Conservation (phyloP, 1,284 basidiomycete species). For the Puccinia hordei region DNA sequence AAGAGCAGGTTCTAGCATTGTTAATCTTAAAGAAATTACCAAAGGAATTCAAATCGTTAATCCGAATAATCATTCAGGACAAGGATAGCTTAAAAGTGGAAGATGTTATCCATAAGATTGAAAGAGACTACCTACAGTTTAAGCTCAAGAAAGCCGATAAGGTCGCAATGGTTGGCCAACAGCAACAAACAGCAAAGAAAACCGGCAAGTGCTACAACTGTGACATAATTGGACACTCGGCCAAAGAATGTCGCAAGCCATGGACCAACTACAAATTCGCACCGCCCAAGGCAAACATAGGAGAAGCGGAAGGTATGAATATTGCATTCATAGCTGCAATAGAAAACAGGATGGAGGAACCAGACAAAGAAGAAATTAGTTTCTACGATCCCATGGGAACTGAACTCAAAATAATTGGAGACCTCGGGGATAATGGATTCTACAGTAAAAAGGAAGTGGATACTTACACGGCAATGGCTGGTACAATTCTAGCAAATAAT, state of each 20-base stretch:
- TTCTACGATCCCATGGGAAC: slow-evolving; percentile 1
- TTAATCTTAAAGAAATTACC: no score
- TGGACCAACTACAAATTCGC: no score
- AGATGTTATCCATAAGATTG: no score
- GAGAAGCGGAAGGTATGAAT: not conserved
- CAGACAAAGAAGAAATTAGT: not conserved
- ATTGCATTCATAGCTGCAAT: not conserved
- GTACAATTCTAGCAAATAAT: not conserved
- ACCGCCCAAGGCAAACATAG: no score
- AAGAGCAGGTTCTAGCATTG: no score
- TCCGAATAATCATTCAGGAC: no score
- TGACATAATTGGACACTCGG: no score
- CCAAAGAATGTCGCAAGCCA: no score
- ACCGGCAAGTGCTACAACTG: not conserved
- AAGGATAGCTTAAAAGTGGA: no score
- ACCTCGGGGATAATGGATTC: not conserved
- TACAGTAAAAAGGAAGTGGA: not conserved
- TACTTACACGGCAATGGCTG: not conserved
- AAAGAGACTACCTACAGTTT: no score
- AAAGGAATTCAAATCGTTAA: no score
- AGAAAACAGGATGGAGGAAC: not conserved
- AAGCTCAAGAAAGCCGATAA: not conserved
- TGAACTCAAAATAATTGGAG: not conserved
- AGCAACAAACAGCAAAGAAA: not conserved
- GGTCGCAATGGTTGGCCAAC: not conserved